Evolutionary conservation across 164 flowering plant species (phyloP), one percentile per base, ranked within the genome.

Genomic region (Magnolia sinica): DNA sequence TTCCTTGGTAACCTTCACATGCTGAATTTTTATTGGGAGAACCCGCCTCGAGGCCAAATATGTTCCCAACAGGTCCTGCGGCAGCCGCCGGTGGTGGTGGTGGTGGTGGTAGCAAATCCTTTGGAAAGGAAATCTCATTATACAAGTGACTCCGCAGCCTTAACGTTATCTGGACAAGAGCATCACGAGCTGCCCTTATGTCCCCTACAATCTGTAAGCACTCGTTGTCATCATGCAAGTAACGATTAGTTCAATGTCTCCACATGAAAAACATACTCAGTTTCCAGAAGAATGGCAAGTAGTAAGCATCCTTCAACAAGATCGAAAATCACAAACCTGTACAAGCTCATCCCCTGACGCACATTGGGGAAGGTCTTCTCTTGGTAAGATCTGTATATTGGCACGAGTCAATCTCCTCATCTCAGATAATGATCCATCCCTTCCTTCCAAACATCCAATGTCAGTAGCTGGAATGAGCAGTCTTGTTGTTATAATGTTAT

Each of bases 151-250:
- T 88, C 50, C 98, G 83, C 24, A 93, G 76, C 80, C 89, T 88
- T 76, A 88, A 83, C 66, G 99, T 94, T 84, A 96, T 81, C 87
- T 94, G 98, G 70, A 96, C 84, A 78, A 96, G 87, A 76, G 98
- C 99, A 76, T 88, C 91, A 78, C 99, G 86, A 73, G 98, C 91
- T 78, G 92, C 92, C 80, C 83, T 91, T 79, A 96, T 96, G 84
- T 92, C 97, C 68, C 98, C 99, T 22, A 85, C 89, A 76, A 96
- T 94, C 99, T 96, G 87, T 29, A 79, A 52, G 55, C 37, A 8
- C 10, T 52, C 37, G 71, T 52, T 51, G 71, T 64, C 76, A 79
- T 37, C 31, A 82, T 55, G 9, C 23, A 68, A 29, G 16, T 24
- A 10, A 68, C 45, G 29, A 10, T 68, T 68, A 24, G 50, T 13